Conservation (phyloP, 805 yeast genomes). For the Phaffomyces opuntiae region DNA sequence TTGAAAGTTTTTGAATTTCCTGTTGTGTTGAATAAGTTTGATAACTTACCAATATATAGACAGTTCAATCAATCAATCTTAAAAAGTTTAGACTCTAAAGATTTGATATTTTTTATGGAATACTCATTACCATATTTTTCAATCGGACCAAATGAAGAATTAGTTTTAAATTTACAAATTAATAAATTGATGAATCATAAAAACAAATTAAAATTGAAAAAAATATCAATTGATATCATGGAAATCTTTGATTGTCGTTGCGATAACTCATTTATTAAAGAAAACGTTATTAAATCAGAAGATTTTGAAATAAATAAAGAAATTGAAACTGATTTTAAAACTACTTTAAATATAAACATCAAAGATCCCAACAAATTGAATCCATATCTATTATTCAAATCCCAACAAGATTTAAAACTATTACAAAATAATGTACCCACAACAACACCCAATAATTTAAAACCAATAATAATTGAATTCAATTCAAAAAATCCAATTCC, state of each 20-base stretch:
- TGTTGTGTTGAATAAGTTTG: constrained; percentile 48
- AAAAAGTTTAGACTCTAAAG: constrained; percentile 38
- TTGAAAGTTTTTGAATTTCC: constrained; percentile 32
- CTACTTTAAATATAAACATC: constrained; percentile 13
- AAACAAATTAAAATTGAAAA: constrained; percentile 32
- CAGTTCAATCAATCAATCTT: constrained; percentile 48
- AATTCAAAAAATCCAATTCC: constrained; percentile 21
- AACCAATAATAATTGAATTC: constrained; percentile 23
- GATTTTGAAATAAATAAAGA: constrained; percentile 7
- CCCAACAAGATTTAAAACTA: constrained; percentile 26
- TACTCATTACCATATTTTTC: constrained; percentile 43
- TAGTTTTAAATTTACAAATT: constrained; percentile 33
- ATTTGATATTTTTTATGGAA: constrained; percentile 40
- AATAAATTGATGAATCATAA: constrained; percentile 23
- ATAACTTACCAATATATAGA: constrained; percentile 47
- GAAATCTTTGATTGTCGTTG: constrained; percentile 41
- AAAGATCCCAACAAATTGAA: constrained; percentile 9
- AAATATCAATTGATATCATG: constrained; percentile 39
- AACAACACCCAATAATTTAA: constrained; percentile 20
- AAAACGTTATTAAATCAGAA: constrained; percentile 30
- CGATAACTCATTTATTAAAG: constrained; percentile 37
- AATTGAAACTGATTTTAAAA: constrained; percentile 19
- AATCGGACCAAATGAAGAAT: constrained; percentile 50
- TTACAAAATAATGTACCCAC: constrained; percentile 17
- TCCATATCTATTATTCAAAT: constrained; percentile 24